A percentile compares a stretch with the other conserved stretches of the same genome.
Evolutionary conservation across 2,329 filamentous ascomycete genomes (phyloP).

Genomic region (Aureobasidium subglaciale): DNA sequence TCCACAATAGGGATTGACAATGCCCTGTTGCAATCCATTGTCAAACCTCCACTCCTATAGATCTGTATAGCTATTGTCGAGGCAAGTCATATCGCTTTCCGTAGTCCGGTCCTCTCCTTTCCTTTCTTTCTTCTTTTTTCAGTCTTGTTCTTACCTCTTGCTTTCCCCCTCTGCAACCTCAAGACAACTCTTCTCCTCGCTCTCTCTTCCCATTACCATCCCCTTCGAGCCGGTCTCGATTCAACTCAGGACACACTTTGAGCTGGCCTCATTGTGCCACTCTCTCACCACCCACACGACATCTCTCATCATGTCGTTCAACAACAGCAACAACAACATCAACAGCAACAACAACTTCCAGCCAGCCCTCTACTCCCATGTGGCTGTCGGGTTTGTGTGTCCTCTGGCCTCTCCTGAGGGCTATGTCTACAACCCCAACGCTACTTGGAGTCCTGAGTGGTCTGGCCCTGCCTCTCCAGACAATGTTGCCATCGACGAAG

Average conservation of each 20-base stretch:
- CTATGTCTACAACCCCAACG: no score
- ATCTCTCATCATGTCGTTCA: neutral
- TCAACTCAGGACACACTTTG: neutral
- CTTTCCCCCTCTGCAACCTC: neutral
- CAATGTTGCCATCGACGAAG: no score
- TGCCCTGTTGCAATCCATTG: neutral
- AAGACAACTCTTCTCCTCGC: no score
- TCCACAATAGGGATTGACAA: neutral
- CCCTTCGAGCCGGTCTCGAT: neutral
- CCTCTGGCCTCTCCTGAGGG: no score
- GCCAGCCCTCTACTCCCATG: no score
- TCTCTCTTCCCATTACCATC: neutral
- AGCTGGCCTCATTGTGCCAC: neutral
- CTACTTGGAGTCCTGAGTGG: no score
- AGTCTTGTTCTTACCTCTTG: neutral
- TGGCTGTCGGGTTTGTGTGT: no score
- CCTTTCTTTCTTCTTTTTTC: neutral
- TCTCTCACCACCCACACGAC: neutral
- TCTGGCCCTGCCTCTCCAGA: no score
- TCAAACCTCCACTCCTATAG: neutral
- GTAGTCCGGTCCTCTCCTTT: neutral
- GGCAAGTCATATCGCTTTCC: neutral
- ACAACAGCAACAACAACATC: neutral
- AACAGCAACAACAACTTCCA: no score
- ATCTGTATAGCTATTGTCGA: constrained; percentile 8